Percentiles rank a stretch among this genome's conserved stretches.
phyloP scores from a whole-genome alignment of 768 basidiomycete genomes.

The Sutorius australiensis region DNA sequence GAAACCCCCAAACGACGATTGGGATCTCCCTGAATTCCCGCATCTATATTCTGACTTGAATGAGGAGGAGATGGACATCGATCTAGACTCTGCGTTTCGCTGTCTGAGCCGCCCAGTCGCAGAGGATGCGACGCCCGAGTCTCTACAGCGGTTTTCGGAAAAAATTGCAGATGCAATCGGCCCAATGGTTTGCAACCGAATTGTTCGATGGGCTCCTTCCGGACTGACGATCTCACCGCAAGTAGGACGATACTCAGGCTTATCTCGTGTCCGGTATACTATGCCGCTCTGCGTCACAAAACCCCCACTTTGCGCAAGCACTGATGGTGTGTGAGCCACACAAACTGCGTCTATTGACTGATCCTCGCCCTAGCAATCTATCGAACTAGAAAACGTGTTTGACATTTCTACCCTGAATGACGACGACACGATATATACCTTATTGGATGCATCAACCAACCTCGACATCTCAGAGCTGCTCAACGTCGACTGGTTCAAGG shows the following conservation, averaged over 20 bases:
- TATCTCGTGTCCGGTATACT: slow-evolving; percentile 61
- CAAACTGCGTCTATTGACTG: neutral
- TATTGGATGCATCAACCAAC: slow-evolving; percentile 66
- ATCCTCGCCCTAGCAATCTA: slow-evolving; percentile 43
- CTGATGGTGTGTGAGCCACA: slow-evolving; percentile 40
- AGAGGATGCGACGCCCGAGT: slow-evolving; percentile 50
- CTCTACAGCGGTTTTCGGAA: slow-evolving; percentile 51
- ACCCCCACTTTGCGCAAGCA: slow-evolving; percentile 39
- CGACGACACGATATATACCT: slow-evolving; percentile 48
- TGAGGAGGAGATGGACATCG: slow-evolving; percentile 46
- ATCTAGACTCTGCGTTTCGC: slow-evolving; percentile 55
- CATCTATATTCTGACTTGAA: slow-evolving; percentile 62
- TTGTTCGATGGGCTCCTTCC: neutral
- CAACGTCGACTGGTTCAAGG: slow-evolving; percentile 33
- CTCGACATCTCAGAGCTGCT: slow-evolving; percentile 58
- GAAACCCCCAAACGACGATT: slow-evolving; percentile 75
- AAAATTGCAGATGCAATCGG: slow-evolving; percentile 53
- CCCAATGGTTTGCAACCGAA: slow-evolving; percentile 45
- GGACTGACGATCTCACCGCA: slow-evolving; percentile 3
- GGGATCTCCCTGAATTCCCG: slow-evolving; percentile 73
- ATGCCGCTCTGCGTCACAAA: slow-evolving; percentile 62
- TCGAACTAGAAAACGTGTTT: slow-evolving; percentile 55
- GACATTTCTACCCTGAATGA: slow-evolving; percentile 48
- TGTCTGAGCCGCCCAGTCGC: slow-evolving; percentile 55
- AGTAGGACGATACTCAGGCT: slow-evolving; percentile 52